A percentile compares a stretch with the other conserved stretches of the same genome.
phyloP scores from a whole-genome alignment of 805 yeast species.

The Lachancea sp. region DNA sequence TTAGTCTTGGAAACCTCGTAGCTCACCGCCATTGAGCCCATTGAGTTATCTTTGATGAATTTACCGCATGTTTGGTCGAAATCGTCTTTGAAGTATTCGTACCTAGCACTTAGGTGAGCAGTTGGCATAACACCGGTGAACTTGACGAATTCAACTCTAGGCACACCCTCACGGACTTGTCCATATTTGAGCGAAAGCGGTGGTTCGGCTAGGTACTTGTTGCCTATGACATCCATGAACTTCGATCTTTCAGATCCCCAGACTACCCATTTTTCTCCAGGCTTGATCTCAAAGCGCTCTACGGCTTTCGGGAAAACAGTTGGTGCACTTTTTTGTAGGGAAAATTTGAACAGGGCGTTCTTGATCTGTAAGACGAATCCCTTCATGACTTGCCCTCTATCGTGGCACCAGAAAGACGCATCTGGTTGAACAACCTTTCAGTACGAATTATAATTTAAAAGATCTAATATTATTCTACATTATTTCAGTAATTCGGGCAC shows the following conservation, averaged over 20 bases:
- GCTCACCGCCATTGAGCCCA: slow-evolving; percentile 39
- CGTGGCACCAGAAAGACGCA: too few relatives aligned
- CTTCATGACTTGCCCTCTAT: not conserved
- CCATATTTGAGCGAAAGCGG: slow-evolving; percentile 20
- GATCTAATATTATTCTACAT: too few relatives aligned
- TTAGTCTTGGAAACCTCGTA: slow-evolving; percentile 29
- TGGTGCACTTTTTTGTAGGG: slow-evolving; percentile 31
- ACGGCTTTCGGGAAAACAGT: slow-evolving; percentile 23
- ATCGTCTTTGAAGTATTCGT: slow-evolving; percentile 80
- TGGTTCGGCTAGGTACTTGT: slow-evolving; percentile 26
- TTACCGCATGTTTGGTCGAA: slow-evolving; percentile 65
- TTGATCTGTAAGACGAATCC: slow-evolving; percentile 15
- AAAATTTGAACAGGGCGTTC: slow-evolving; percentile 36
- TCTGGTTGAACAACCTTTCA: too few relatives aligned
- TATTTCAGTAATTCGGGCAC: not conserved
- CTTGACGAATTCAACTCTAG: slow-evolving; percentile 31
- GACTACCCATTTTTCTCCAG: slow-evolving; percentile 39
- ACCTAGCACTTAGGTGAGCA: slow-evolving; percentile 82
- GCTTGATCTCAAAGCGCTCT: slow-evolving; percentile 16
- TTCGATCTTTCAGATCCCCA: slow-evolving; percentile 30
- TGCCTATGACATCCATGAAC: slow-evolving; percentile 23
- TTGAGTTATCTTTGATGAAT: slow-evolving; percentile 47
- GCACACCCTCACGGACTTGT: slow-evolving; percentile 7
- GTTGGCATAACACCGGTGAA: slow-evolving; percentile 45
- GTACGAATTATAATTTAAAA: too few relatives aligned